Evolutionary conservation across 257 asterid species (phyloP), one percentile per base, ranked within the genome.

Genomic region (Eucommia ulmoides): DNA sequence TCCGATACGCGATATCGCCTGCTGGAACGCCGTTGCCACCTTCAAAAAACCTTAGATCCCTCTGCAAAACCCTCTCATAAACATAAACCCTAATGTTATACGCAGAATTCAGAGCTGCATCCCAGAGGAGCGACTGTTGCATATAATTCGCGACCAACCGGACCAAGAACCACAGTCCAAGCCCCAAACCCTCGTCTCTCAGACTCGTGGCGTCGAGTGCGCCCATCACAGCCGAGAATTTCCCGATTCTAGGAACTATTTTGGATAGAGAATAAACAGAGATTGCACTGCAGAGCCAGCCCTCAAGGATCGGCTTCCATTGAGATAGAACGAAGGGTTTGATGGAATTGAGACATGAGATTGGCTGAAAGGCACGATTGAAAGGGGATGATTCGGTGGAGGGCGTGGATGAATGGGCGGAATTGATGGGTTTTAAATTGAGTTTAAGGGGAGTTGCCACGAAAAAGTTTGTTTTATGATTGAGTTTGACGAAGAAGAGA

Each of bases 101-200:
- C 49, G 58, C 83, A 42, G 80, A 88, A 35, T 71, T 77, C 84
- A 88, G 45, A 11, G 97, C 83, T 0, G 95, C 95, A 22, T 77
- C 95, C 97, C 94, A 88, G 24, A 84, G 52, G 56, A 71, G 74
- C 22, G 68, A 81, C 71, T 88, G 93, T 68, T 84, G 95, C 69
- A 79, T 41, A 64, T 81, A 84, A 59, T 46, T 77, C 22, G 83
- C 75, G n/a, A 72, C 33, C 3, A 67, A 66, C 33, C 95, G 75
- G 20, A 71, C 67, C 62, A 74, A 49, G 52, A 75, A 61, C 19
- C 80, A 65, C 29, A 47, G 49, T 45, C 81, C 86, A 56, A 88
- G 56, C 1, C 63, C 49, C 62, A 74, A 51, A 22, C 61, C 68
- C 51, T 81, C 86, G 42, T 49, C 63, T 49, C 59, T 78, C 15